Evolutionary conservation across 2,329 filamentous ascomycete genomes (phyloP), one percentile per base, ranked within the genome.

Genomic region (Penicillium fuscoglaucum): DNA sequence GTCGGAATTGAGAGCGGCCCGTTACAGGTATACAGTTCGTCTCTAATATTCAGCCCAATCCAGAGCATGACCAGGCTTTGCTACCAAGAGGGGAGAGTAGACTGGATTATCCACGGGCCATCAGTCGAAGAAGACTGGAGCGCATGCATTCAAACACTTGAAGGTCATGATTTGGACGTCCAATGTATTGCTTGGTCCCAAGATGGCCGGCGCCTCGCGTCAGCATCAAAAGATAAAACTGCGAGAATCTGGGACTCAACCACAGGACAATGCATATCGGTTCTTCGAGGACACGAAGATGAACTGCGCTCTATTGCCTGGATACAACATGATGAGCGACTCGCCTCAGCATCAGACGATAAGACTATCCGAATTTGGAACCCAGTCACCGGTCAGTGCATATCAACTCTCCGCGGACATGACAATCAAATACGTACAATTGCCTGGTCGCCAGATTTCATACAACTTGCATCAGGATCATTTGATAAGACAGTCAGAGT

Each of bases 371-470:
- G 12, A 15, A 13, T 33, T 2, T 33, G 31, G 31, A 33, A 33
- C 12, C 31, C 31, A 3, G 31, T 33, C 5, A 33, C 12, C 31
- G 12, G 31, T 12, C 31, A 33, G 15, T 33, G 31, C 13, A 33
- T 33, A 33, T 33, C 31, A 13, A 33, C 31, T 6, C 31, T 33
- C 31, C 31, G 31, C 5, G 31, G 37, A 10, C 37, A 39, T 10
- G 9, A 0, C 37, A 4, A 5, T 9, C 4, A n/a, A 2, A n/a
- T 39, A 4, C n/a, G 0, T 9, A 10, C 37, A 5, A 10, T 19
- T 10, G 8, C 37, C 17, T 39, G 37, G 37, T 39, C 37, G 4
- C 37, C 37, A 6, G 37, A 37, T n/a, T 17, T 17, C 6, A 19
- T n/a, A 8, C 17, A 19, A 39, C 17, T 39, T 10, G 37, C 37